These are phyloP conservation scores for Exophiala sideris DNA, from an alignment of 2,329 filamentous ascomycete genomes.

Conservation along the genomic window DNA sequence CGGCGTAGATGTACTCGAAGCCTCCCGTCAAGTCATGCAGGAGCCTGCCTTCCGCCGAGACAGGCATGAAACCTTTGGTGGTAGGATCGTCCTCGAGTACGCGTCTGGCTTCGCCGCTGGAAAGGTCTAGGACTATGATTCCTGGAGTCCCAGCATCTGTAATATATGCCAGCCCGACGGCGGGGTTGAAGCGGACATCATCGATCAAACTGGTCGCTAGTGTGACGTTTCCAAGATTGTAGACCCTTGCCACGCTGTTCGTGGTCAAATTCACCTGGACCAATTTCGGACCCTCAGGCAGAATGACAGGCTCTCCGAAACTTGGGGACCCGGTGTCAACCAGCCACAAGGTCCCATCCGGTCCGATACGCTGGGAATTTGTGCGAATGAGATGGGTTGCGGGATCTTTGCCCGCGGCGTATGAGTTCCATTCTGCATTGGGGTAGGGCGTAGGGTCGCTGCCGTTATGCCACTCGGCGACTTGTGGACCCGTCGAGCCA, in stretches of 20 bases:
- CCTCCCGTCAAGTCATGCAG: slow-evolving; percentile 24
- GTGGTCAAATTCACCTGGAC: slow-evolving; percentile 34
- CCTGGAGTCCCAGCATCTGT: slow-evolving; percentile 10
- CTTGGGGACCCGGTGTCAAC: slow-evolving; percentile 20
- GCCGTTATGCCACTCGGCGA: slow-evolving; percentile 30
- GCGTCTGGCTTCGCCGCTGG: slow-evolving; percentile 28
- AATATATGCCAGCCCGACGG: slow-evolving; percentile 30
- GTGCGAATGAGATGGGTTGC: slow-evolving; percentile 13
- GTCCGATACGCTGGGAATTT: slow-evolving; percentile 21
- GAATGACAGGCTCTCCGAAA: slow-evolving; percentile 14
- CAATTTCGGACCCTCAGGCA: slow-evolving; percentile 33
- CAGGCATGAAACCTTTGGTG: slow-evolving; percentile 30
- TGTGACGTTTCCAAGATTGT: slow-evolving; percentile 32
- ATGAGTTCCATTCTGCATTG: slow-evolving; percentile 18
- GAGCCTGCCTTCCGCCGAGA: slow-evolving; percentile 33
- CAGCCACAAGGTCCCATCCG: slow-evolving; percentile 22
- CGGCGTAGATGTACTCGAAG: slow-evolving; percentile 32
- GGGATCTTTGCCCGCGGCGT: slow-evolving; percentile 9
- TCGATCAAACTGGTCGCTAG: slow-evolving; percentile 33
- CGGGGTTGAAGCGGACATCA: slow-evolving; percentile 36
- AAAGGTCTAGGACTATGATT: slow-evolving; percentile 32
- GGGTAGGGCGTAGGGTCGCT: slow-evolving; percentile 20
- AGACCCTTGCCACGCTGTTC: slow-evolving; percentile 34
- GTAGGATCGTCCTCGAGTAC: slow-evolving; percentile 31
- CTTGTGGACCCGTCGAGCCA: slow-evolving; percentile 31